phyloP scores from a whole-genome alignment of 2,329 filamentous ascomycete genomes.

The Hypoxylon sp. region DNA sequence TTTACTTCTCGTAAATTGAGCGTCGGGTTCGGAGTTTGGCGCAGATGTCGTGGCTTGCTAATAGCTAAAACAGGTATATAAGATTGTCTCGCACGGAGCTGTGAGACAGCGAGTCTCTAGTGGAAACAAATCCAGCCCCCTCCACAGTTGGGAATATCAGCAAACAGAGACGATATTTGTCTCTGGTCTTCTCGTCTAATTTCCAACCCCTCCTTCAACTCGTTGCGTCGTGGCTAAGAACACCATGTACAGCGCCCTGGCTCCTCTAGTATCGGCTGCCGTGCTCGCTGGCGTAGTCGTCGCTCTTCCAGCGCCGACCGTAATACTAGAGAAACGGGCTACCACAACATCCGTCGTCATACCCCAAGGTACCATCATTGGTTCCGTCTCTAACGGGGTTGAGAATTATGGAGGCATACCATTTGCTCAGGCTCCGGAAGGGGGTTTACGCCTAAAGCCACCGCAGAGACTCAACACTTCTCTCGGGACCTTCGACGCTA shows the following conservation, averaged over 20 bases:
- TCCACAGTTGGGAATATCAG: constrained; percentile 2
- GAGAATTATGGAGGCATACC: constrained; percentile 83
- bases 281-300: constrained; percentile 42
- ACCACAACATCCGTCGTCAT: constrained; percentile 49
- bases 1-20: not conserved
- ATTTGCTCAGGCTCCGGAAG: constrained; percentile 79
- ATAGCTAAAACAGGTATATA: constrained; percentile 29
- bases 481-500: constrained; percentile 74
- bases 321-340: constrained; percentile 45
- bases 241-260: constrained; percentile 39
- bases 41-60: constrained; percentile 11
- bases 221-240: not conserved
- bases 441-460: constrained; percentile 76
- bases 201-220: not conserved
- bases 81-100: constrained; percentile 7
- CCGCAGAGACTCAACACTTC: constrained; percentile 71
- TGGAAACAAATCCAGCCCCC: not conserved
- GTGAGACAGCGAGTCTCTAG: constrained; percentile 10
- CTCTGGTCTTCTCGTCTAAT: not conserved
- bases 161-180: constrained; percentile 4
- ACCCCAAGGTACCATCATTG: constrained; percentile 52
- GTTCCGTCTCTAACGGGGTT: constrained; percentile 57
- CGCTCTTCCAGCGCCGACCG: constrained; percentile 44
- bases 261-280: constrained; percentile 30
- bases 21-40: not conserved